Conservation (phyloP, 2,329 filamentous ascomycete genomes). For the Penicillium sp. region DNA sequence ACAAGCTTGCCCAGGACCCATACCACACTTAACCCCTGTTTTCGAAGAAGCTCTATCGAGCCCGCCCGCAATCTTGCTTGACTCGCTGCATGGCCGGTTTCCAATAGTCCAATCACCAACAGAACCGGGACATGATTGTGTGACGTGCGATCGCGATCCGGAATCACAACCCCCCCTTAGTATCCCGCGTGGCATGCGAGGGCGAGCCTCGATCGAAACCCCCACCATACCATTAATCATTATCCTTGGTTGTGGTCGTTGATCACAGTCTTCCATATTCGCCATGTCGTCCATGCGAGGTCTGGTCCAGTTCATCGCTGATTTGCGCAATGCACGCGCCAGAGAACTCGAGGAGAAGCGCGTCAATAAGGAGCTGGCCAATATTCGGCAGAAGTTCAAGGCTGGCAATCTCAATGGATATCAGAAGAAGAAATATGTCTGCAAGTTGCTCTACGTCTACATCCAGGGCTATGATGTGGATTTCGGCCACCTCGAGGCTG, state of each 20-base stretch:
- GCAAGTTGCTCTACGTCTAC: slow-evolving; percentile 99
- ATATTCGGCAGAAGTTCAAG: slow-evolving; percentile 98
- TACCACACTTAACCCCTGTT: slow-evolving; percentile 20
- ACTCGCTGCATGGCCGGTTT: slow-evolving; percentile 24
- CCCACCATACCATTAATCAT: slow-evolving; percentile 3
- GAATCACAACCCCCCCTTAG: slow-evolving; percentile 22
- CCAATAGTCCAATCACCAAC: slow-evolving; percentile 15
- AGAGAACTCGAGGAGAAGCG: slow-evolving; percentile 97
- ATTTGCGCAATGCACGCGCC: slow-evolving; percentile 90
- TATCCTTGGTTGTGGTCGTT: not conserved
- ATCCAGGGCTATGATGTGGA: slow-evolving; percentile 99
- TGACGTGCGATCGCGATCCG: slow-evolving; percentile 28
- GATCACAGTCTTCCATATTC: not conserved
- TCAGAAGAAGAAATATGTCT: slow-evolving; percentile 99
- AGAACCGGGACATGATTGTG: slow-evolving; percentile 31
- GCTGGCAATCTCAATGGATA: slow-evolving; percentile 92
- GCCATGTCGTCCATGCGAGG: slow-evolving; percentile 60
- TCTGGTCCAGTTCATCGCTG: slow-evolving; percentile 96
- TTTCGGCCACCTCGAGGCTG: slow-evolving; percentile 96
- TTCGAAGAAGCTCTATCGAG: slow-evolving; percentile 12
- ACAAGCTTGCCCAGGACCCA: slow-evolving; percentile 12
- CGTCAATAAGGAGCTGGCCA: slow-evolving; percentile 99
- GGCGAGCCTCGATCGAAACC: slow-evolving; percentile 19
- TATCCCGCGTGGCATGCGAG: slow-evolving; percentile 27
- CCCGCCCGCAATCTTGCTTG: not conserved